phyloP scores from a whole-genome alignment of 495 filamentous ascomycete genomes.

The Aspergillus ellipticus region DNA sequence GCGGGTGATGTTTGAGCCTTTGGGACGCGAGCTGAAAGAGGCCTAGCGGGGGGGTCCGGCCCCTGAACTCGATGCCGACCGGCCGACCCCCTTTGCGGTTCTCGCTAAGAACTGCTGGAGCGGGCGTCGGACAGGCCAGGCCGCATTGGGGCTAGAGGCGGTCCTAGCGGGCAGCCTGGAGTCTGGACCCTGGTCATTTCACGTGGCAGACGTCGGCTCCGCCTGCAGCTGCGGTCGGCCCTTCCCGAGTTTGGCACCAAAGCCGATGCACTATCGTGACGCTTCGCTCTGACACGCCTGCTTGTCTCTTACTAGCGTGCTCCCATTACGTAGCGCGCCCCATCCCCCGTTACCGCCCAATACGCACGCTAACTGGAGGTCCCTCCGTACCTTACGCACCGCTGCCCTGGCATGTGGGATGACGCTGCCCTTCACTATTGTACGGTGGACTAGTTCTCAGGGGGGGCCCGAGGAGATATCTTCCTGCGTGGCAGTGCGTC shows the following conservation, averaged over 20 bases:
- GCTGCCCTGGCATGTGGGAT: too few species aligned
- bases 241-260: slow-evolving; percentile 33
- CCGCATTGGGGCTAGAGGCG: slow-evolving; percentile 9
- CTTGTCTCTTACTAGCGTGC: slow-evolving; percentile 10
- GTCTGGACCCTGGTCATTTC: slow-evolving; percentile 28
- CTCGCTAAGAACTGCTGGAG: slow-evolving; percentile 25
- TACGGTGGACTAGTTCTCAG: too few species aligned
- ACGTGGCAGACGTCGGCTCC: slow-evolving; percentile 26
- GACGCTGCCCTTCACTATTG: too few species aligned
- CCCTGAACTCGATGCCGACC: slow-evolving; percentile 4
- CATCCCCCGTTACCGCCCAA: background rate
- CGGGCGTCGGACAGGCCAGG: slow-evolving; percentile 19
- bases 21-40: background rate
- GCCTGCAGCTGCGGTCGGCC: slow-evolving; percentile 23
- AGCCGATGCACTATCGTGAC: slow-evolving; percentile 25
- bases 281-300: slow-evolving; percentile 11
- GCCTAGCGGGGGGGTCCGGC: background rate
- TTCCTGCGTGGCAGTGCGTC: background rate
- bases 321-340: background rate
- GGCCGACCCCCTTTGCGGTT: background rate
- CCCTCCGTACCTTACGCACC: too few species aligned
- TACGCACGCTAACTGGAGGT: too few species aligned
- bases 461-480: background rate
- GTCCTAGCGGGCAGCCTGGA: slow-evolving; percentile 16
- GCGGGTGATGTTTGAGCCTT: background rate